Evolutionary conservation across 139 green algal genomes (phyloP).

Genomic region (Closterium sp.): DNA sequence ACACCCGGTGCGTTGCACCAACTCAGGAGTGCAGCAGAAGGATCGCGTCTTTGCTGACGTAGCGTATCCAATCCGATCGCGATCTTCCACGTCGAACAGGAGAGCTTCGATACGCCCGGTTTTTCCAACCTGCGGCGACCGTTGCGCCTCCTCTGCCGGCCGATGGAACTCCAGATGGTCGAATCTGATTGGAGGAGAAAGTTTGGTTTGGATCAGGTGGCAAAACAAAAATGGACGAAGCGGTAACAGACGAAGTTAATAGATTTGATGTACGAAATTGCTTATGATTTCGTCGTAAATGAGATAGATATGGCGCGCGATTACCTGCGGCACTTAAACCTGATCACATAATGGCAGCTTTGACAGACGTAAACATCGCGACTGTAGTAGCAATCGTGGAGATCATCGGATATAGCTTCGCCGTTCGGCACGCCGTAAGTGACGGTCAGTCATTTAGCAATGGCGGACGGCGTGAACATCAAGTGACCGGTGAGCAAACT

Average conservation of each 20-base stretch:
- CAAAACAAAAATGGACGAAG: background rate
- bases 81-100: slow-evolving; percentile 65
- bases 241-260: background rate
- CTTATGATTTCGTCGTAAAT: too few relatives aligned
- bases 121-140: slow-evolving; percentile 38
- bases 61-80: slow-evolving; percentile 57
- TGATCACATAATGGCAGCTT: too few relatives aligned
- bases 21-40: slow-evolving; percentile 65
- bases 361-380: background rate
- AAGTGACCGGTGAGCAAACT: too few relatives aligned
- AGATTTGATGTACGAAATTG: too few relatives aligned
- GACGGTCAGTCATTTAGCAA: too few relatives aligned
- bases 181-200: slow-evolving; percentile 37
- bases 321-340: too few relatives aligned
- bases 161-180: slow-evolving; percentile 57
- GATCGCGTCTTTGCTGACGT: slow-evolving; percentile 33
- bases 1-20: slow-evolving; percentile 56
- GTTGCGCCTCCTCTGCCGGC: slow-evolving; percentile 49
- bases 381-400: too few relatives aligned
- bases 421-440: too few relatives aligned
- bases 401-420: too few relatives aligned
- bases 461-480: too few relatives aligned
- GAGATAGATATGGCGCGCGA: too few relatives aligned
- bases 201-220: background rate
- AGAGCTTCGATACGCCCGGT: slow-evolving; percentile 62